Percentiles rank a stretch among this genome's conserved stretches.
These are phyloP conservation scores for Lactifluus piperatus DNA, from an alignment of 768 basidiomycete species.

Conservation along the genomic window DNA sequence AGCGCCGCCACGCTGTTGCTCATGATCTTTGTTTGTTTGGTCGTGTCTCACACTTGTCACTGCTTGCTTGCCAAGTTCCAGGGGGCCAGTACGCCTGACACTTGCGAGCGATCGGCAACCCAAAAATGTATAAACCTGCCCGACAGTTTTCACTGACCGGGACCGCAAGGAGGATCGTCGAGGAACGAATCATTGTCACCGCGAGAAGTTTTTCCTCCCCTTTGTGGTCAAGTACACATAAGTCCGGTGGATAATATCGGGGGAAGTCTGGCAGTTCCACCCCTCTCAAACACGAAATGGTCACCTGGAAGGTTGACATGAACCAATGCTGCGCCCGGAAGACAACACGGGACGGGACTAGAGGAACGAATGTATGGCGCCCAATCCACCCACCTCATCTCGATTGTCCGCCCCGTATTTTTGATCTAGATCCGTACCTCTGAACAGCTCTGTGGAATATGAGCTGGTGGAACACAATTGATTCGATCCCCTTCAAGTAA, in stretches of 20 bases:
- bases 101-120: slow-evolving; percentile 19
- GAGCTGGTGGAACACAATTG: slow-evolving; percentile 18
- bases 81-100: slow-evolving; percentile 12
- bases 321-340: not conserved
- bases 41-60: slow-evolving; percentile 4
- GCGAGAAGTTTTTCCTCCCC: slow-evolving; percentile 10
- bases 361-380: slow-evolving; percentile 7
- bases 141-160: slow-evolving; percentile 11
- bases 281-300: not conserved
- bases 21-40: slow-evolving; percentile 1
- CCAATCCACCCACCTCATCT: slow-evolving; percentile 15
- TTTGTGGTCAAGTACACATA: not conserved
- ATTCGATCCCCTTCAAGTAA: slow-evolving; percentile 19
- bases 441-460: slow-evolving; percentile 8
- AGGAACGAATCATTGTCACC: slow-evolving; percentile 7
- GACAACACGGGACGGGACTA: slow-evolving; percentile 8
- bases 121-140: slow-evolving; percentile 19
- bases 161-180: slow-evolving; percentile 13
- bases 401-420: slow-evolving; percentile 11
- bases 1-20: slow-evolving; percentile 2
- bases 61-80: slow-evolving; percentile 16
- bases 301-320: not conserved
- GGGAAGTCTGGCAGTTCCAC: not conserved
- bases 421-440: slow-evolving; percentile 13
- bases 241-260: not conserved